These are phyloP conservation scores for Clarireedia sp. DNA, from an alignment of 2,329 filamentous ascomycete genomes.

Conservation along the genomic window DNA sequence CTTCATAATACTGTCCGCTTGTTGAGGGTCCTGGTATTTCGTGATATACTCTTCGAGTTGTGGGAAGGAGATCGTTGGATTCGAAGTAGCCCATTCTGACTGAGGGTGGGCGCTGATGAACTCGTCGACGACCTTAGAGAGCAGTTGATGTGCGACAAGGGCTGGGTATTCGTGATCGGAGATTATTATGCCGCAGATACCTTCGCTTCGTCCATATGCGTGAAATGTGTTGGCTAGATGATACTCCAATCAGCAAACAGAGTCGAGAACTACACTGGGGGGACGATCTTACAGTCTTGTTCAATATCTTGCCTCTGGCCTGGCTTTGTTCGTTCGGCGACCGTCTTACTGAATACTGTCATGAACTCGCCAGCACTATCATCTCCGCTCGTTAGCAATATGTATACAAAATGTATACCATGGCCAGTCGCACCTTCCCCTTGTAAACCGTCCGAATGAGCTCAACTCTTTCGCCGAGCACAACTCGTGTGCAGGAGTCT, in stretches of 20 bases:
- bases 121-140: constrained; percentile 81
- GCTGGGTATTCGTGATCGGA: constrained; percentile 67
- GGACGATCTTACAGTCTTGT: constrained; percentile 52
- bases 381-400: not conserved
- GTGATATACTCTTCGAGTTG: constrained; percentile 70
- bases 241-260: constrained; percentile 8
- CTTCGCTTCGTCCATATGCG: constrained; percentile 67
- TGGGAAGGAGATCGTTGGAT: constrained; percentile 52
- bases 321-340: constrained; percentile 76
- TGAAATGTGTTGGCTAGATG: constrained; percentile 63
- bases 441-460: constrained; percentile 31
- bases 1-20: constrained; percentile 88
- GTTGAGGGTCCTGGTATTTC: constrained; percentile 61
- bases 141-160: constrained; percentile 76
- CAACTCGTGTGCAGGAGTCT: constrained; percentile 69
- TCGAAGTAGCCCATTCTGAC: constrained; percentile 53
- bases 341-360: constrained; percentile 77
- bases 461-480: constrained; percentile 69
- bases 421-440: not conserved
- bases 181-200: constrained; percentile 69
- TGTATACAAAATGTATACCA: not conserved
- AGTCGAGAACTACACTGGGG: not conserved
- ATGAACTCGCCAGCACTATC: constrained; percentile 56
- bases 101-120: constrained; percentile 71
- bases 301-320: constrained; percentile 80